phyloP scores from a whole-genome alignment of 1,284 basidiomycete species.

The Cutaneotrichosporon sp. region DNA sequence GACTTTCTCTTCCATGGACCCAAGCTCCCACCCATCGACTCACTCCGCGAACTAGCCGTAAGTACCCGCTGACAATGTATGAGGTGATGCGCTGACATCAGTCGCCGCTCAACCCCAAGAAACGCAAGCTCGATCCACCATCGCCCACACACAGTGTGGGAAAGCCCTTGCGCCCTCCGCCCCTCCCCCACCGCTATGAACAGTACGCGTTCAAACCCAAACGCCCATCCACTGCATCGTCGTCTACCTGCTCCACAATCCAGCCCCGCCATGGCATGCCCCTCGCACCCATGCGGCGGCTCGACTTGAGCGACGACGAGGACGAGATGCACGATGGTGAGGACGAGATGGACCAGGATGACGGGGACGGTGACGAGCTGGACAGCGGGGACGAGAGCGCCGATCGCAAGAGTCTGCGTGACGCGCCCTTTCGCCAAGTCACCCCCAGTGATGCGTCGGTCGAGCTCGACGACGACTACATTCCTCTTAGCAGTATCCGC shows the following conservation, averaged over 20 bases:
- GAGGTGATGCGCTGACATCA: slow-evolving; percentile 1
- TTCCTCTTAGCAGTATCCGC: neutral
- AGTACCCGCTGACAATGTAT: neutral
- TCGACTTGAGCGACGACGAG: slow-evolving; percentile 4
- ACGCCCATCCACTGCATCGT: neutral
- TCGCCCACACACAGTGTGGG: slow-evolving; percentile 3
- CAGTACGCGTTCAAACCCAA: slow-evolving; percentile 2
- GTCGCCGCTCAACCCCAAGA: slow-evolving; percentile 3
- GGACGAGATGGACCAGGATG: neutral
- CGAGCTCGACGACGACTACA: slow-evolving; percentile 6
- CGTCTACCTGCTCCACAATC: neutral
- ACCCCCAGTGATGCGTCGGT: neutral
- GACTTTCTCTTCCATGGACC: neutral
- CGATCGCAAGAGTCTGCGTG: neutral
- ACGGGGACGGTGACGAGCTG: neutral
- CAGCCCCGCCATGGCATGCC: neutral
- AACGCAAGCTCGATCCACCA: neutral
- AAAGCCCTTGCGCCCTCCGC: neutral
- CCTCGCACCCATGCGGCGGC: neutral
- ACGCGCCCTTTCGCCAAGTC: slow-evolving; percentile 8
- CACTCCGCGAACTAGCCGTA: neutral
- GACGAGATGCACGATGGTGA: neutral
- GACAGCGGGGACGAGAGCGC: neutral
- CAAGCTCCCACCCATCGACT: neutral
- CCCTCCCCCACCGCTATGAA: neutral